Conservation (phyloP, 768 basidiomycete genomes). For the Leccinum broughii region DNA sequence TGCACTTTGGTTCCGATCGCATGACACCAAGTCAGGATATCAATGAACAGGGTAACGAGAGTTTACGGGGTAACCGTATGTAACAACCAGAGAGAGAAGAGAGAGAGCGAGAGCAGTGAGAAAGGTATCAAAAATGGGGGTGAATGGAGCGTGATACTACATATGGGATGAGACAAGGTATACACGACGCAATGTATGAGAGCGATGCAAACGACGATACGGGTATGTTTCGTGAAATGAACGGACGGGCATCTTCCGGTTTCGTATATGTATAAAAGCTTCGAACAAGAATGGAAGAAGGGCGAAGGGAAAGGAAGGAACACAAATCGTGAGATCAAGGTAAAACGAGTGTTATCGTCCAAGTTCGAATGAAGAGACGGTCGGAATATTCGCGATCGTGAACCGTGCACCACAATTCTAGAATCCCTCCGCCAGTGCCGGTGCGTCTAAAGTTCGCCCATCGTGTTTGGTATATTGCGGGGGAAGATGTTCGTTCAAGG, state of each 20-base stretch:
- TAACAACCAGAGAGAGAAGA: constrained; percentile 19
- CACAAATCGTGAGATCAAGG: constrained; percentile 35
- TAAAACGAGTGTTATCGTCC: constrained; percentile 31
- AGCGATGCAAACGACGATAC: constrained; percentile 39
- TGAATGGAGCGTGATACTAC: constrained; percentile 38
- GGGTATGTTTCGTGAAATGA: constrained; percentile 38
- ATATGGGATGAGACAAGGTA: constrained; percentile 38
- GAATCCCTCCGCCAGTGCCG: constrained; percentile 24
- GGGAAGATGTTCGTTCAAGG: constrained; percentile 76
- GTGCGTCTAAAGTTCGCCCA: constrained; percentile 48
- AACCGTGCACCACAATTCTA: constrained; percentile 32
- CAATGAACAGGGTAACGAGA: constrained; percentile 34
- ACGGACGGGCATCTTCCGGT: constrained; percentile 34
- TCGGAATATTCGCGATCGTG: constrained; percentile 27
- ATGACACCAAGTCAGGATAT: constrained; percentile 33
- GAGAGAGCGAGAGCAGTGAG: constrained; percentile 16
- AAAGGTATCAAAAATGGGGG: constrained; percentile 37
- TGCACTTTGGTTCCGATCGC: constrained; percentile 13
- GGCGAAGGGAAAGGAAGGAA: constrained; percentile 27
- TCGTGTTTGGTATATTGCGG: constrained; percentile 59
- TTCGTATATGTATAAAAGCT: constrained; percentile 33
- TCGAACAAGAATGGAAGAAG: constrained; percentile 29
- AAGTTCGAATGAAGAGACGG: constrained; percentile 34
- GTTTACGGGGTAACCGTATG: constrained; percentile 42
- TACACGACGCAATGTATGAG: constrained; percentile 39